These are phyloP conservation scores for Pythium volutum DNA, from an alignment of 352 stramenopile genomes.

Conservation along the genomic window DNA sequence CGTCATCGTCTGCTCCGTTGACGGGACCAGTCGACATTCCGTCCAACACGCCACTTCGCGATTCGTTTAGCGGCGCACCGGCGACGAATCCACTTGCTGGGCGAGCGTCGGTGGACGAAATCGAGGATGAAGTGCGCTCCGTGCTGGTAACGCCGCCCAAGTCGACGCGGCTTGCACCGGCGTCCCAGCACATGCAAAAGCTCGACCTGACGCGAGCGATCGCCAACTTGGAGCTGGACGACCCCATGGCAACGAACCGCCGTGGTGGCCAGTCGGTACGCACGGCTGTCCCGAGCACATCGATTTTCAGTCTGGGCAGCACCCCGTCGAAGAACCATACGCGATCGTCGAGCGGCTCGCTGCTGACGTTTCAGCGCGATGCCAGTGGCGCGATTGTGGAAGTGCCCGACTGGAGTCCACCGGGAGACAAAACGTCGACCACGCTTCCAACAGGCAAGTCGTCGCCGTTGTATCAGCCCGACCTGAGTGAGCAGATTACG, in stretches of 20 bases:
- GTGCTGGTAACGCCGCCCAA: conserved; percentile 19
- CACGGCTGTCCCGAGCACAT: conserved; percentile 50
- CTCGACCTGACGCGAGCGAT: conserved; percentile 78
- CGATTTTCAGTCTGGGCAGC: conserved; percentile 66
- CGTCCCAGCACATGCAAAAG: conserved; percentile 69
- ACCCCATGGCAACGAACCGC: conserved; percentile 73
- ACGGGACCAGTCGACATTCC: conserved; percentile 10
- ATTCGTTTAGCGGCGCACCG: conserved; percentile 17
- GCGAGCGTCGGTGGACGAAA: conserved; percentile 20
- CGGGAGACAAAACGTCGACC: conserved; percentile 16
- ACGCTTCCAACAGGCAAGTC: conserved; percentile 24
- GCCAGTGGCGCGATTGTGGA: conserved; percentile 20
- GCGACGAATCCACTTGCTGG: conserved; percentile 10
- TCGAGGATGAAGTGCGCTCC: conserved; percentile 10
- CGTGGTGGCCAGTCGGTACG: conserved; percentile 45
- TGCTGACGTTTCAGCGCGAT: conserved; percentile 24
- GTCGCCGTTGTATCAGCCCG: conserved; percentile 19
- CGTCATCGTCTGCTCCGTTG: conserved; percentile 4
- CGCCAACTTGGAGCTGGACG: conserved; percentile 78
- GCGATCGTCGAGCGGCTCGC: conserved; percentile 20
- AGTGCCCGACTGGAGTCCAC: conserved; percentile 13
- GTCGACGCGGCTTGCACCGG: conserved; percentile 48
- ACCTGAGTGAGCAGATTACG: conserved; percentile 21
- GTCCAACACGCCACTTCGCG: conserved; percentile 17
- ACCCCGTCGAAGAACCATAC: conserved; percentile 26